Conservation (phyloP, 2,329 filamentous ascomycete genomes). For the Hirsutella thompsonii region DNA sequence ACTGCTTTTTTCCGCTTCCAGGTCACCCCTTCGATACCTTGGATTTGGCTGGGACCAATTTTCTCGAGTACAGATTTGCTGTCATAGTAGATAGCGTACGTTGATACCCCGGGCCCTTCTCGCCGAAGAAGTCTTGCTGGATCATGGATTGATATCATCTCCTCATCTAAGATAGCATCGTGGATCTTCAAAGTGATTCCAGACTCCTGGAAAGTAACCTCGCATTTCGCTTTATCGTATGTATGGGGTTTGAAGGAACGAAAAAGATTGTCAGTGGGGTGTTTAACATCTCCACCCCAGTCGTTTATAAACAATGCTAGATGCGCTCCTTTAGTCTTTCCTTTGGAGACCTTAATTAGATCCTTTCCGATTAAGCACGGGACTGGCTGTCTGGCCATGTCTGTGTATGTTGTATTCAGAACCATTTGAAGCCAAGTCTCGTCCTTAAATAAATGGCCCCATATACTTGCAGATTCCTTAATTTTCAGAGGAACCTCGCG, state of each 20-base stretch:
- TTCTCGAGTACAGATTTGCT: not conserved
- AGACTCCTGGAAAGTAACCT: not conserved
- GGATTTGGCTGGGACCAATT: not conserved
- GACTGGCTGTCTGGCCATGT: not conserved
- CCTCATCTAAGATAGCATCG: not conserved
- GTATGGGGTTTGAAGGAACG: not conserved
- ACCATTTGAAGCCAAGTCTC: not conserved
- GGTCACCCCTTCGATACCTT: too few species aligned
- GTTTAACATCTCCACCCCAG: not conserved
- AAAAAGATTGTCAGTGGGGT: not conserved
- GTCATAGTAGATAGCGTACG: not conserved
- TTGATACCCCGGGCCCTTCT: not conserved
- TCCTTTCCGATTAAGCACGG: not conserved
- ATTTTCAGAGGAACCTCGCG: not conserved
- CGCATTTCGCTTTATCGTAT: not conserved
- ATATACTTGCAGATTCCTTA: not conserved
- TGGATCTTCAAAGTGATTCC: not conserved
- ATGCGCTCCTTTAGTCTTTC: not conserved
- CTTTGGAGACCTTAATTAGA: not conserved
- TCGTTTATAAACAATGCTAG: not conserved
- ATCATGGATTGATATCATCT: not conserved
- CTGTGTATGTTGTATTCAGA: not conserved
- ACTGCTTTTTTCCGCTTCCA: too few species aligned
- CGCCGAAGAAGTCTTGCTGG: not conserved
- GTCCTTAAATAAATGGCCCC: not conserved